Percentiles rank a stretch among this genome's conserved stretches.
Evolutionary conservation across 2,329 filamentous ascomycete genomes (phyloP).

Genomic region (Cladophialophora psammophila): DNA sequence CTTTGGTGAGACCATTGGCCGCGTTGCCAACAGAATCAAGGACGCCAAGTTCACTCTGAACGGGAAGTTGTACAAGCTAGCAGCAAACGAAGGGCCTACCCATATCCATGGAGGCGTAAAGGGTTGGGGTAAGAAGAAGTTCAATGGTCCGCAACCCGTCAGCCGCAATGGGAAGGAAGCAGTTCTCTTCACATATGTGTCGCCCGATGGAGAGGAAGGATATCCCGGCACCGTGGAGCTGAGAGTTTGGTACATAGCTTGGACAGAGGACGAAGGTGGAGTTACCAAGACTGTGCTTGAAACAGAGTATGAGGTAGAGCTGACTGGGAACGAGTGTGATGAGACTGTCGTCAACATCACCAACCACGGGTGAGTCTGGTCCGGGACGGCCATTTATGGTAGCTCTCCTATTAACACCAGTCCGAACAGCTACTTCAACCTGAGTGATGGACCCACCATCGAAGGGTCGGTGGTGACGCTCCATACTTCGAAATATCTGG

Average conservation of each 20-base stretch:
- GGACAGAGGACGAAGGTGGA: constrained; percentile 66
- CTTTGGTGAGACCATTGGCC: constrained; percentile 94
- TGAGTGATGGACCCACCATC: constrained; percentile 65
- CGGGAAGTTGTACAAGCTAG: constrained; percentile 71
- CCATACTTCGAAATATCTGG: constrained; percentile 70
- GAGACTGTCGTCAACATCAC: constrained; percentile 94
- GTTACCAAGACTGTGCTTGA: constrained; percentile 74
- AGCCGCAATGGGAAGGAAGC: constrained; percentile 67
- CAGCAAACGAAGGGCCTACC: constrained; percentile 80
- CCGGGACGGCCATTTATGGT: not conserved
- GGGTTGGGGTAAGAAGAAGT: constrained; percentile 84
- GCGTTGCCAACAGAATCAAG: constrained; percentile 79
- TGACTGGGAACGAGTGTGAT: constrained; percentile 76
- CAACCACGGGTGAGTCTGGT: constrained; percentile 80
- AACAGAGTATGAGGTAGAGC: constrained; percentile 88
- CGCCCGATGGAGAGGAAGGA: constrained; percentile 80
- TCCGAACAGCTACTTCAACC: constrained; percentile 69
- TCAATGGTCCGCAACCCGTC: constrained; percentile 72
- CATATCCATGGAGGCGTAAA: constrained; percentile 73
- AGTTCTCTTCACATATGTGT: constrained; percentile 67
- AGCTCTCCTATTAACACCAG: constrained; percentile 21
- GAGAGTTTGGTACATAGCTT: constrained; percentile 78
- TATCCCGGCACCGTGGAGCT: constrained; percentile 86
- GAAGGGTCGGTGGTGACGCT: constrained; percentile 68
- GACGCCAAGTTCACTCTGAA: constrained; percentile 77